Evolutionary conservation across 1,284 basidiomycete genomes (phyloP).

Genomic region (Ustilago curta): DNA sequence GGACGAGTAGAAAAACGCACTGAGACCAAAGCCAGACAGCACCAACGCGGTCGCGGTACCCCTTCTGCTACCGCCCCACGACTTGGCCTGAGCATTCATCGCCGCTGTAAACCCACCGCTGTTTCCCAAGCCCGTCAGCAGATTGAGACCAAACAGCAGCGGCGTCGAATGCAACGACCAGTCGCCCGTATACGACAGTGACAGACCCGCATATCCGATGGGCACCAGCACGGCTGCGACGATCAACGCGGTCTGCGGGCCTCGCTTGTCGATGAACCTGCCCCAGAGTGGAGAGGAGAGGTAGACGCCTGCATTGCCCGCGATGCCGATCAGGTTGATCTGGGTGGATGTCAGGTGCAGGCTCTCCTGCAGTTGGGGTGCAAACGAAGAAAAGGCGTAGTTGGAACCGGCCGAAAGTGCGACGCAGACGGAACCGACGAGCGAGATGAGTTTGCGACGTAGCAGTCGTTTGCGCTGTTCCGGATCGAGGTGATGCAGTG

Average conservation of each 20-base stretch:
- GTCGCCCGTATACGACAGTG: conserved; percentile 32
- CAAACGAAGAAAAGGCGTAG: conserved; percentile 68
- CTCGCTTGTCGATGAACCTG: conserved; percentile 60
- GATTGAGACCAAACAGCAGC: conserved; percentile 55
- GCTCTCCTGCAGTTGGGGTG: conserved; percentile 68
- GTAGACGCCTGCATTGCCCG: conserved; percentile 69
- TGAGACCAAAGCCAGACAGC: conserved; percentile 84
- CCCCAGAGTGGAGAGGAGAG: conserved; percentile 66
- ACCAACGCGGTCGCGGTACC: conserved; percentile 80
- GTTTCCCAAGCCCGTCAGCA: conserved; percentile 61
- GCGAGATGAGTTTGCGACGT: conserved; percentile 55
- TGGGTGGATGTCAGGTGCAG: conserved; percentile 68
- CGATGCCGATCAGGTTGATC: conserved; percentile 70
- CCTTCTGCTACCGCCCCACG: conserved; percentile 69
- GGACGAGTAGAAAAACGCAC: conserved; percentile 82
- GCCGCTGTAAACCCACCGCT: conserved; percentile 67
- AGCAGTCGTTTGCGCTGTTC: conserved; percentile 17
- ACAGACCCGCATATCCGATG: conserved; percentile 59
- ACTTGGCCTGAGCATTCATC: conserved; percentile 68
- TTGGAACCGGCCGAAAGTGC: conserved; percentile 68
- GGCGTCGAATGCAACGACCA: conserved; percentile 46
- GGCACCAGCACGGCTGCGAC: conserved; percentile 53
- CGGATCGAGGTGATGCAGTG: conserved; percentile 2
- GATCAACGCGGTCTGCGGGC: conserved; percentile 58
- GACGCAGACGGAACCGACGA: conserved; percentile 62